Conservation (phyloP, 2,329 filamentous ascomycete genomes). For the Moelleriella libera region DNA sequence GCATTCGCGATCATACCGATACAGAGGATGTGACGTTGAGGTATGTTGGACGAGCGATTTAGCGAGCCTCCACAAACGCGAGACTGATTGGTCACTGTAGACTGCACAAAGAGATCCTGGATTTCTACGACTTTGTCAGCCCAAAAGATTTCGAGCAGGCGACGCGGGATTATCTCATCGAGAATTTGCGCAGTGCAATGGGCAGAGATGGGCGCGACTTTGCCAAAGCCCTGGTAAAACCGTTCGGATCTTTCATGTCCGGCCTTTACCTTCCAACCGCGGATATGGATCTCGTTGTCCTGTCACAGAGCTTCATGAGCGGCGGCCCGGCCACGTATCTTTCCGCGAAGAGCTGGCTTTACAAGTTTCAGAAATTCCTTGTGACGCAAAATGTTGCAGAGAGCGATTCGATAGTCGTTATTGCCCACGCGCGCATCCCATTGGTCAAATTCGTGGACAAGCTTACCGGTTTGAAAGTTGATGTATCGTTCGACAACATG, state of each 20-base stretch:
- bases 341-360: slow-evolving; percentile 41
- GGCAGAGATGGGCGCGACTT: slow-evolving; percentile 33
- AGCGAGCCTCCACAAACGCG: neutral
- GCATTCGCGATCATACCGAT: slow-evolving; percentile 35
- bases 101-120: slow-evolving; percentile 77
- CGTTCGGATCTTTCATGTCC: slow-evolving; percentile 91
- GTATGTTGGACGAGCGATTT: slow-evolving; percentile 24
- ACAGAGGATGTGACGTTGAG: slow-evolving; percentile 40
- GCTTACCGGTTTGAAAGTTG: slow-evolving; percentile 66
- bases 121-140: slow-evolving; percentile 76
- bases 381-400: slow-evolving; percentile 40
- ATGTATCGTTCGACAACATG: slow-evolving; percentile 88
- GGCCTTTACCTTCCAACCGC: slow-evolving; percentile 58
- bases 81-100: slow-evolving; percentile 22
- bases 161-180: slow-evolving; percentile 59
- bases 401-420: slow-evolving; percentile 46
- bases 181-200: slow-evolving; percentile 50
- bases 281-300: slow-evolving; percentile 87
- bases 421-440: slow-evolving; percentile 69
- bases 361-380: slow-evolving; percentile 48
- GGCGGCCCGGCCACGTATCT: slow-evolving; percentile 33
- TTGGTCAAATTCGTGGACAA: slow-evolving; percentile 82
- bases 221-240: slow-evolving; percentile 46
- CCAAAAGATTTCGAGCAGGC: slow-evolving; percentile 64
- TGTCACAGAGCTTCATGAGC: slow-evolving; percentile 43